Conservation (phyloP, 306 rosid species). For the Vicia villosa region DNA sequence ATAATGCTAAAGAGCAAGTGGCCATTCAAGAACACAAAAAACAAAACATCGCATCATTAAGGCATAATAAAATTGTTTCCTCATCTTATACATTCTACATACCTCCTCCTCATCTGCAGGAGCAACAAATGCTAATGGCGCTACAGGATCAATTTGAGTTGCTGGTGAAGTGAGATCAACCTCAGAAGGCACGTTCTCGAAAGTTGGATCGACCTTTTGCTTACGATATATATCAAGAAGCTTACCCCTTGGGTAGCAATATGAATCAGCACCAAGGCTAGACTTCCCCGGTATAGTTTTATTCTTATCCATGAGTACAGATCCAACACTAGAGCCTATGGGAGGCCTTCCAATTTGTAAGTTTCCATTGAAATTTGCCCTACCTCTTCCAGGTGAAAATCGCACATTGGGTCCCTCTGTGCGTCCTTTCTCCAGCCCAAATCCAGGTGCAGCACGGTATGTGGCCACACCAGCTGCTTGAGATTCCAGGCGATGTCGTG, state of each 20-base stretch:
- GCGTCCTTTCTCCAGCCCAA: constrained; percentile 71
- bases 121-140: constrained; percentile 68
- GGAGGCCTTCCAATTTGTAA: constrained; percentile 54
- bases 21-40: constrained; percentile 7
- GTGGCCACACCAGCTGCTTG: constrained; percentile 61
- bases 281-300: constrained; percentile 52
- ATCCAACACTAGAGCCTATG: constrained; percentile 44
- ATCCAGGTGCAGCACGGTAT: constrained; percentile 80
- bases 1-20: constrained; percentile 1
- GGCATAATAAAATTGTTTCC: background rate
- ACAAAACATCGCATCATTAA: background rate
- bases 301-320: constrained; percentile 42
- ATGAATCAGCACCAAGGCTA: constrained; percentile 38
- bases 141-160: constrained; percentile 46
- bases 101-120: constrained; percentile 76
- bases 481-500: constrained; percentile 70
- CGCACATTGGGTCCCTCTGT: constrained; percentile 52
- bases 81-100: constrained; percentile 28
- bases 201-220: constrained; percentile 46
- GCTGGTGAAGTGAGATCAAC: constrained; percentile 51
- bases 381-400: constrained; percentile 74
- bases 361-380: constrained; percentile 47
- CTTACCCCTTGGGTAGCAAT: constrained; percentile 71
- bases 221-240: constrained; percentile 74
- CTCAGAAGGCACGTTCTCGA: constrained; percentile 49